Evolutionary conservation across 2,329 filamentous ascomycete genomes (phyloP), one percentile per base, ranked within the genome.

Genomic region (Ophiostoma himal-ulmi): DNA sequence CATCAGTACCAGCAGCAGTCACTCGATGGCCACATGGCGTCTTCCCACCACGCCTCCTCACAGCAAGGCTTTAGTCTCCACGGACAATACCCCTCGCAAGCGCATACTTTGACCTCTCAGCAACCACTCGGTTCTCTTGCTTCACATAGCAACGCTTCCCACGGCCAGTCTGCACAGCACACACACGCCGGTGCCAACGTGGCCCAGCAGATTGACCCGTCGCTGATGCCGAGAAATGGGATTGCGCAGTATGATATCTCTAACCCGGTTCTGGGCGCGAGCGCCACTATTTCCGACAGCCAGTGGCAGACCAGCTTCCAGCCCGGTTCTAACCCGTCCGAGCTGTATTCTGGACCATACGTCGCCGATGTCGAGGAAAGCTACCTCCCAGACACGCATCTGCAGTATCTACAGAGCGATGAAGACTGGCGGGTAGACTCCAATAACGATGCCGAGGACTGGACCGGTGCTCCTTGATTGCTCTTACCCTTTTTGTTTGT

Each of bases 161-260:
- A 70, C 17, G 65, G 69, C 20, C 69, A 68, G 10, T 37, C 54
- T 48, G 64, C 7, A 65, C 69, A 72, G 8, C 52, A 65, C 2
- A 41, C n/a, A 7, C 26, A 22, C 11, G 6, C 34, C 64, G 7
- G 14, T 3, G 26, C 26, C 13, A 68, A 73, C 37, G 68, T 74
- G 36, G 74, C 76, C 54, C 75, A 77, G 34, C 76, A 75, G 7
- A 76, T 78, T 69, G 77, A 78, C 37, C 77, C 77, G 0, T 75
- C 75, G 17, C 72, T 78, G 11, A 68, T 72, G 69, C 30, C 66
- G 39, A 71, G 74, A 17, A 75, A 75, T 5, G 73, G 71, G 8
- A 5, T 75, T 44, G 13, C 70, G 1, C 70, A 70, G n/a, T 73
- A 75, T 17, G 71, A 71, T 66, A 48, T 77, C 54, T 71, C 75